Percentiles rank a stretch among this genome's conserved stretches.
phyloP scores from a whole-genome alignment of 2,329 filamentous ascomycete species.

The Alternaria angustiovoidea region DNA sequence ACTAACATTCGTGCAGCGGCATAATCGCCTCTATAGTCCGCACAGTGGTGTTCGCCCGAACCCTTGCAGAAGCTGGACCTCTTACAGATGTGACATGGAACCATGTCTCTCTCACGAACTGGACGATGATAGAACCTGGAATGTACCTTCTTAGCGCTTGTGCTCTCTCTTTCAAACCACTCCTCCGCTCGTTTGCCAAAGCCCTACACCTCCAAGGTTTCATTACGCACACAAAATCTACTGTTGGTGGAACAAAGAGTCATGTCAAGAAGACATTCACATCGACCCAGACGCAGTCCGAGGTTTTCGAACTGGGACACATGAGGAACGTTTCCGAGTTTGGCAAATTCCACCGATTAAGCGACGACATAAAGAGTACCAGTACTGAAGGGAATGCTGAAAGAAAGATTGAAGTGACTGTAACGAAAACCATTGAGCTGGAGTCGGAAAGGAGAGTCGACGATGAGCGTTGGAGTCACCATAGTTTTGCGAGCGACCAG shows the following conservation, averaged over 20 bases:
- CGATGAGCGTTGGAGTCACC: neutral
- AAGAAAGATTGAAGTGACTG: constrained; percentile 10
- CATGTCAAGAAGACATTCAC: constrained; percentile 5
- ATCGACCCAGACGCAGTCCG: neutral
- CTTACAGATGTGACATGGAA: constrained; percentile 35
- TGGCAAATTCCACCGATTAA: constrained; percentile 19
- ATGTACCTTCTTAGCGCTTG: constrained; percentile 38
- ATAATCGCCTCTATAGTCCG: constrained; percentile 36
- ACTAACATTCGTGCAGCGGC: constrained; percentile 22
- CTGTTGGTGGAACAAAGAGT: constrained; percentile 4
- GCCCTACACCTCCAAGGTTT: constrained; percentile 28
- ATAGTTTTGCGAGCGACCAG: neutral
- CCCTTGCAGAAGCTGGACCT: constrained; percentile 14
- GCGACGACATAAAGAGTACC: constrained; percentile 8
- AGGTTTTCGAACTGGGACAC: constrained; percentile 20
- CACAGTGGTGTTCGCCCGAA: constrained; percentile 29
- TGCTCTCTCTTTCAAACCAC: constrained; percentile 34
- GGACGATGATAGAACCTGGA: constrained; percentile 39
- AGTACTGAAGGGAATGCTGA: neutral
- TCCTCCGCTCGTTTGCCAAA: constrained; percentile 32
- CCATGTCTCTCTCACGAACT: constrained; percentile 29
- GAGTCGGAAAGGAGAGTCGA: neutral
- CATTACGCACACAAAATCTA: constrained; percentile 28
- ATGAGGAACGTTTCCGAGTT: constrained; percentile 14
- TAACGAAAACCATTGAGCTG: constrained; percentile 20